Conservation (phyloP, 2,329 filamentous ascomycete genomes). For the Aureobasidium zeae region DNA sequence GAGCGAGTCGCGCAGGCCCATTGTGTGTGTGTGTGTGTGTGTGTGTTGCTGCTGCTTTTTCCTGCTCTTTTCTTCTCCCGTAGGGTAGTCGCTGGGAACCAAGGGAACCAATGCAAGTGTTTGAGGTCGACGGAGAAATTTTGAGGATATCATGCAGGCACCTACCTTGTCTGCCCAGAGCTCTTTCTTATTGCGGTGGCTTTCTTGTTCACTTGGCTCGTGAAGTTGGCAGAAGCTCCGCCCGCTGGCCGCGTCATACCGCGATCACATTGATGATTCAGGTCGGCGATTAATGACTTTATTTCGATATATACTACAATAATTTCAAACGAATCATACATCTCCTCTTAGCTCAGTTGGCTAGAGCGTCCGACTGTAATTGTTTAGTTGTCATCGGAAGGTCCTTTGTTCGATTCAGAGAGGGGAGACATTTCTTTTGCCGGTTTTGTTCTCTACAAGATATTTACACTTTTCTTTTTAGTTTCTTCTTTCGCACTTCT, state of each 20-base stretch:
- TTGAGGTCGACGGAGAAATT: no score
- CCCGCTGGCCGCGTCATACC: not conserved
- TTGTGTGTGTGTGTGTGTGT: no score
- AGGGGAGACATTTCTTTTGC: conserved; percentile 13
- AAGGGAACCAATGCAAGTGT: no score
- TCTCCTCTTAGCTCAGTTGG: conserved; percentile 16
- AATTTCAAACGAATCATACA: no score
- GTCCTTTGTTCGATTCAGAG: conserved; percentile 16
- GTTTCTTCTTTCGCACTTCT: no score
- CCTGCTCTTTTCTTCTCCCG: not conserved
- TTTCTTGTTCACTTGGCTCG: not conserved
- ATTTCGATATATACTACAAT: not conserved
- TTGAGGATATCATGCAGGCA: not conserved
- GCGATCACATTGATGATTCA: not conserved
- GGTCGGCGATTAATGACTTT: not conserved
- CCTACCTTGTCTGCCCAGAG: conserved; percentile 1
- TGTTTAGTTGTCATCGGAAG: conserved; percentile 12
- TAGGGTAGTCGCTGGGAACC: not conserved
- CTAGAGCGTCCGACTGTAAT: conserved; percentile 16
- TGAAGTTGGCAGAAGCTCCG: conserved; percentile 6
- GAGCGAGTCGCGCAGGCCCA: conserved; percentile 13
- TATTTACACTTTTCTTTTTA: no score
- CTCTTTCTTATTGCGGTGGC: not conserved
- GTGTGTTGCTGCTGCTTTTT: no score
- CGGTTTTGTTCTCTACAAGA: no score